Percentiles rank a stretch among this genome's conserved stretches.
Evolutionary conservation across 495 filamentous ascomycete genomes (phyloP).

Genomic region (Daldinia concentrica): DNA sequence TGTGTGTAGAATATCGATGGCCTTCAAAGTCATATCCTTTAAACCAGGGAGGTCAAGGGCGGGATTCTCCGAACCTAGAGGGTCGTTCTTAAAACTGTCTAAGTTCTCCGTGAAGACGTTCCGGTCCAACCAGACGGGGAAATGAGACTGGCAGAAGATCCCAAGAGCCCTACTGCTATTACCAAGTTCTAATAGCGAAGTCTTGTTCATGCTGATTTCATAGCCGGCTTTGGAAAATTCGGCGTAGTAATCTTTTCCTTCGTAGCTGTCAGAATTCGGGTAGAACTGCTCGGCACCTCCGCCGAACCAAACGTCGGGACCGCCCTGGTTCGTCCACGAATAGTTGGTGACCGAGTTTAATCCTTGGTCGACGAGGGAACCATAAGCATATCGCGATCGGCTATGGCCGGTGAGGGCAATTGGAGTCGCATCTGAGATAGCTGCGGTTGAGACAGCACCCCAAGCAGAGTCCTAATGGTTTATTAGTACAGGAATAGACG

Average conservation of each 20-base stretch:
- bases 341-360: constrained; percentile 68
- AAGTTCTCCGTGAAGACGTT: constrained; percentile 75
- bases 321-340: constrained; percentile 71
- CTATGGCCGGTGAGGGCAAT: constrained; percentile 74
- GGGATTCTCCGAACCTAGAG: constrained; percentile 63
- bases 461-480: constrained; percentile 52
- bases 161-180: constrained; percentile 69
- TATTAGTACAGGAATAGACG: constrained; percentile 5
- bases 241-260: constrained; percentile 71
- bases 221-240: constrained; percentile 73
- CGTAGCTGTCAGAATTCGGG: constrained; percentile 61
- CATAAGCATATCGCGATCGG: constrained; percentile 67
- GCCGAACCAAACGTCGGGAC: constrained; percentile 77
- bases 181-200: constrained; percentile 60
- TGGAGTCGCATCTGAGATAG: constrained; percentile 77
- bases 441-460: constrained; percentile 70
- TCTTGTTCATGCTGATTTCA: constrained; percentile 71
- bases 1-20: constrained; percentile 71
- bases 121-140: constrained; percentile 77
- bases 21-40: constrained; percentile 84
- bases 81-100: constrained; percentile 65
- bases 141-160: constrained; percentile 71
- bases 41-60: constrained; percentile 75
- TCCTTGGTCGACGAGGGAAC: constrained; percentile 68
- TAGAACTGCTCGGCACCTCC: constrained; percentile 78